Conservation (phyloP, 2,329 filamentous ascomycete species). For the Aspergillus neotritici region DNA sequence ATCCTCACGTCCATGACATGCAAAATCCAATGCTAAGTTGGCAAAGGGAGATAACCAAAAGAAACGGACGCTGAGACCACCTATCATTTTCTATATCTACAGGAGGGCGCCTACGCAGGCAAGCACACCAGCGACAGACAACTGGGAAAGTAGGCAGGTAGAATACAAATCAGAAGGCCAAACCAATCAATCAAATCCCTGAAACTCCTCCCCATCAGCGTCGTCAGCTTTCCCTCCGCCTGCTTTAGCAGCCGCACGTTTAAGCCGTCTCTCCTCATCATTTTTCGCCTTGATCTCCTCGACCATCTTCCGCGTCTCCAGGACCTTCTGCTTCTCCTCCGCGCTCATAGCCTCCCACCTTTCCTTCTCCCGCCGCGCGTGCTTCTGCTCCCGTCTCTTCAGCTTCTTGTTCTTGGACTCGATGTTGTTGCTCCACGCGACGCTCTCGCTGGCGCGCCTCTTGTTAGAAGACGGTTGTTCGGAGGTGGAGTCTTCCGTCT, state of each 20-base stretch:
- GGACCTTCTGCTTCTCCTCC: slow-evolving; percentile 59
- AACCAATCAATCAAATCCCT: slow-evolving; percentile 48
- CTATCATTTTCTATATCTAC: too few relatives aligned
- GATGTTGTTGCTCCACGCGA: slow-evolving; percentile 66
- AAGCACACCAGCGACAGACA: neutral
- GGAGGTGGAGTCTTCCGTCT: slow-evolving; percentile 20
- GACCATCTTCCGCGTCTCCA: slow-evolving; percentile 60
- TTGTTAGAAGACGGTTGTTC: slow-evolving; percentile 38
- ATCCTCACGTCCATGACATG: neutral
- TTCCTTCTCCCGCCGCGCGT: slow-evolving; percentile 59
- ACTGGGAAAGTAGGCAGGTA: neutral
- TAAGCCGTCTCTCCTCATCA: slow-evolving; percentile 21
- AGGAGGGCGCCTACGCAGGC: too few relatives aligned
- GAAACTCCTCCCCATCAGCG: slow-evolving; percentile 48
- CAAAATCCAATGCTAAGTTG: neutral
- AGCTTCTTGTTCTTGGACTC: slow-evolving; percentile 60
- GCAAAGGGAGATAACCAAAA: too few relatives aligned
- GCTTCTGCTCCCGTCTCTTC: slow-evolving; percentile 59
- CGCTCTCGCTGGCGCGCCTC: slow-evolving; percentile 57
- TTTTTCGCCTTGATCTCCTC: slow-evolving; percentile 58
- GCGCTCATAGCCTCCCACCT: slow-evolving; percentile 62
- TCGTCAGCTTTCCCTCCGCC: slow-evolving; percentile 13
- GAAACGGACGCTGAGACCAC: too few relatives aligned
- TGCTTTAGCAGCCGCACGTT: slow-evolving; percentile 15
- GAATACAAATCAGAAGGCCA: slow-evolving; percentile 2